Conservation (phyloP, 1,139 yeast species). For the Scheffersomyces segobiensis region DNA sequence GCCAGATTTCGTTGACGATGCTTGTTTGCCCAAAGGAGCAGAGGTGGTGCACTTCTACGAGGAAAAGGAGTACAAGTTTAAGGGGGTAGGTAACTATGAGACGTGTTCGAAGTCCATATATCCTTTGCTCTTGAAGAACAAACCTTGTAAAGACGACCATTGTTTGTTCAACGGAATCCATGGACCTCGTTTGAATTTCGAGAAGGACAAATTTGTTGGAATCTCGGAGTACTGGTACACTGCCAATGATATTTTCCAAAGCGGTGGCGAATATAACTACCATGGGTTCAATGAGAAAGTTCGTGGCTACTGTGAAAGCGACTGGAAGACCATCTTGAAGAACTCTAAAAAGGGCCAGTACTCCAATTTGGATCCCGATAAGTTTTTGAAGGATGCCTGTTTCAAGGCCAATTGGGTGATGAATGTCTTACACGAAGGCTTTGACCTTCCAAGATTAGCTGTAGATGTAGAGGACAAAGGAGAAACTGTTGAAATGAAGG, state of each 20-base stretch:
- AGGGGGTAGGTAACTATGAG: conserved; percentile 70
- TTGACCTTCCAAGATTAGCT: conserved; percentile 66
- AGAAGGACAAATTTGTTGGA: conserved; percentile 73
- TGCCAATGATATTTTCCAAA: conserved; percentile 74
- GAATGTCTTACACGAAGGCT: conserved; percentile 76
- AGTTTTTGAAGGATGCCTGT: conserved; percentile 62
- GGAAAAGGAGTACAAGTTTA: conserved; percentile 47
- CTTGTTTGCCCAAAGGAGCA: conserved; percentile 70
- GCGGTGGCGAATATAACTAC: conserved; percentile 76
- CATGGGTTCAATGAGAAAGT: conserved; percentile 60
- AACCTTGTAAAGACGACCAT: conserved; percentile 75
- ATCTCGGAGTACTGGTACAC: conserved; percentile 86
- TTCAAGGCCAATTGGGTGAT: conserved; percentile 84
- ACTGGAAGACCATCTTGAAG: conserved; percentile 54
- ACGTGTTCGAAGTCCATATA: conserved; percentile 66
- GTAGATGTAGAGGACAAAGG: conserved; percentile 36
- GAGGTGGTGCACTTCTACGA: conserved; percentile 39
- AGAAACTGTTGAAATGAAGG: conserved; percentile 15
- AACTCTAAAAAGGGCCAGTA: conserved; percentile 55
- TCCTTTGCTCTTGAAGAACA: conserved; percentile 65
- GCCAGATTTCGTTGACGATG: conserved; percentile 48
- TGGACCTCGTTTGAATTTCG: conserved; percentile 71
- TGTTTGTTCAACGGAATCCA: conserved; percentile 82
- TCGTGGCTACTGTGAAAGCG: conserved; percentile 62
- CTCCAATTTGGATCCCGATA: conserved; percentile 46